Percentiles rank a stretch among this genome's conserved stretches.
Conservation (phyloP, 257 asterid genomes). For the Jacaranda mimosifolia region DNA sequence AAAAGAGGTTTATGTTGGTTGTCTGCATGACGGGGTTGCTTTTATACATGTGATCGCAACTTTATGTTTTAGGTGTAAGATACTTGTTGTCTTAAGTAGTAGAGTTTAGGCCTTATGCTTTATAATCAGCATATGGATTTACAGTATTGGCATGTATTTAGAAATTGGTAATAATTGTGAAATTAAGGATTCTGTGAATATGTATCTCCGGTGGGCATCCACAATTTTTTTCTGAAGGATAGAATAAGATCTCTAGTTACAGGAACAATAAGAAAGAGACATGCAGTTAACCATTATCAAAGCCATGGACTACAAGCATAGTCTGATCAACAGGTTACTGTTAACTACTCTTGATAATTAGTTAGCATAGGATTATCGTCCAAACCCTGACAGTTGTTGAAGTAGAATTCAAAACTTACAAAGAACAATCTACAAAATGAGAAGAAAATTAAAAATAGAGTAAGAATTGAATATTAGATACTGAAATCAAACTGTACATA, state of each 20-base stretch:
- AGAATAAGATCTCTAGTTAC: neutral
- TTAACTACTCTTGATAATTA: neutral
- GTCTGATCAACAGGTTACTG: neutral
- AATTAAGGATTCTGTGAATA: no score
- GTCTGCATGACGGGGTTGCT: neutral
- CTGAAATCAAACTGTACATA: neutral
- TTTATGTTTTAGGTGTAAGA: neutral
- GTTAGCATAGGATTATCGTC: no score
- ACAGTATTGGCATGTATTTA: neutral
- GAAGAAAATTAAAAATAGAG: no score
- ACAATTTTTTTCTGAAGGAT: neutral
- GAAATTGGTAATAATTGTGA: neutral
- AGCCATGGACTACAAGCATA: neutral
- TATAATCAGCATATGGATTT: neutral
- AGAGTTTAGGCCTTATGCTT: neutral
- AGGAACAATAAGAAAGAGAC: neutral
- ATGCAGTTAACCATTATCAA: neutral
- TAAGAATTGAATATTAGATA: no score
- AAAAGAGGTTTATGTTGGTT: neutral
- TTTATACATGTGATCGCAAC: neutral
- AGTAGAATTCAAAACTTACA: no score
- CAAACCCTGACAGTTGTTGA: no score
- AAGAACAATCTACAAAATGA: no score
- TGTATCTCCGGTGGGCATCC: neutral
- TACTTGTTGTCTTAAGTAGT: neutral